phyloP scores from a whole-genome alignment of 2,329 filamentous ascomycete species.

The Sporothrix curviconia region DNA sequence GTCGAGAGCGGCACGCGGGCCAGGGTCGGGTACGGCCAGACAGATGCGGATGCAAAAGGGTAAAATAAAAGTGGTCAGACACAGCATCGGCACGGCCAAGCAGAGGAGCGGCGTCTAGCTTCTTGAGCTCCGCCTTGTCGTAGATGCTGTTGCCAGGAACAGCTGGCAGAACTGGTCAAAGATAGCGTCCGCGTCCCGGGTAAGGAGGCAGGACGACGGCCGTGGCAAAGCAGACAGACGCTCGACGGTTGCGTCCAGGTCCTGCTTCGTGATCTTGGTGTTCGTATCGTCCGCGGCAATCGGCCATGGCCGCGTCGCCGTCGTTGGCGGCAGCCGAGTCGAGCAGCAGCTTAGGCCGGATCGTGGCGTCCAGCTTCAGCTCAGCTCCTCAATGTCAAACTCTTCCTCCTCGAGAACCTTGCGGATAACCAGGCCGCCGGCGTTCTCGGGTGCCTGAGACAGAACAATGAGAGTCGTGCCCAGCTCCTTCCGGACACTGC shows the following conservation, averaged over 20 bases:
- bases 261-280: conserved; percentile 21
- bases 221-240: conserved; percentile 29
- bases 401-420: conserved; percentile 60
- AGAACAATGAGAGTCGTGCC: conserved; percentile 61
- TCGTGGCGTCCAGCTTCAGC: conserved; percentile 63
- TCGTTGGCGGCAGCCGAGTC: conserved; percentile 32
- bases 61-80: conserved; percentile 60
- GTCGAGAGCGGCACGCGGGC: conserved; percentile 63
- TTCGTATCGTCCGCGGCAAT: conserved; percentile 21
- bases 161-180: conserved; percentile 54
- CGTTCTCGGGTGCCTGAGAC: conserved; percentile 50
- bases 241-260: conserved; percentile 35
- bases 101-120: conserved; percentile 49
- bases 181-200: conserved; percentile 42
- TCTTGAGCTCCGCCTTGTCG: conserved; percentile 36
- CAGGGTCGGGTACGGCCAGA: conserved; percentile 63
- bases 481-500: conserved; percentile 54
- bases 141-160: conserved; percentile 48
- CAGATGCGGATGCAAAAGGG: conserved; percentile 71
- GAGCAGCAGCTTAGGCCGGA: conserved; percentile 50
- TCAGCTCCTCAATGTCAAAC: conserved; percentile 71
- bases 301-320: conserved; percentile 45
- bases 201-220: conserved; percentile 41
- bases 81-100: conserved; percentile 49
- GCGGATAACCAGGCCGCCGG: conserved; percentile 59